Conservation (phyloP, 805 yeast species). For the Kluyveromyces aestuarii region DNA sequence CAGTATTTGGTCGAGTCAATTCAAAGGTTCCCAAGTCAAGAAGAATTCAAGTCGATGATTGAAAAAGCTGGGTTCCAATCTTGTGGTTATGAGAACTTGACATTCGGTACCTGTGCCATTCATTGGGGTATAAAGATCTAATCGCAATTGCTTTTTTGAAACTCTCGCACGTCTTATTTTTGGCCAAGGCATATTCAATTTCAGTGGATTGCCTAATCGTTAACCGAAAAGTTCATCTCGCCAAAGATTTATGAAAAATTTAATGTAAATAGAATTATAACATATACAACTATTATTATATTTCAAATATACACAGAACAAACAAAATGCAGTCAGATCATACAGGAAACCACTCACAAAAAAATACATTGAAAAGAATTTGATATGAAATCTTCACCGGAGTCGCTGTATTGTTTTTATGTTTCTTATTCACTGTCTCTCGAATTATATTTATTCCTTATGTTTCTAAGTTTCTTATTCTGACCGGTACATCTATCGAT, state of each 20-base stretch:
- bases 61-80: conserved; percentile 93
- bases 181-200: too few species aligned
- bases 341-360: too few species aligned
- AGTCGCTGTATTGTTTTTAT: too few species aligned
- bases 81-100: conserved; percentile 85
- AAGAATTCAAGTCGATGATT: conserved; percentile 83
- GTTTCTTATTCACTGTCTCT: background rate
- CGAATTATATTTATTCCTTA: background rate
- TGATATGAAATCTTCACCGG: too few species aligned
- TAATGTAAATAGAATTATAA: background rate
- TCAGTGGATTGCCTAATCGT: too few species aligned
- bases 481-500: conserved; percentile 30
- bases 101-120: conserved; percentile 92
- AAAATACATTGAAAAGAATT: too few species aligned
- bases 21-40: conserved; percentile 85
- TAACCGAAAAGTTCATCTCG: background rate
- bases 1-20: conserved; percentile 95
- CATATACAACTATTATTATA: background rate
- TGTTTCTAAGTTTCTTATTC: conserved; percentile 5
- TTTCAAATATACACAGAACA: background rate
- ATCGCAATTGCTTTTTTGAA: conserved; percentile 3
- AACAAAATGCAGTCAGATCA: too few species aligned
- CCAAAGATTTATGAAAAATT: background rate
- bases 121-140: conserved; percentile 89
- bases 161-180: too few species aligned